Evolutionary conservation across 2,329 filamentous ascomycete species (phyloP), one percentile per base, ranked within the genome.

Genomic region (Pseudopyrenochaeta lycopersici): DNA sequence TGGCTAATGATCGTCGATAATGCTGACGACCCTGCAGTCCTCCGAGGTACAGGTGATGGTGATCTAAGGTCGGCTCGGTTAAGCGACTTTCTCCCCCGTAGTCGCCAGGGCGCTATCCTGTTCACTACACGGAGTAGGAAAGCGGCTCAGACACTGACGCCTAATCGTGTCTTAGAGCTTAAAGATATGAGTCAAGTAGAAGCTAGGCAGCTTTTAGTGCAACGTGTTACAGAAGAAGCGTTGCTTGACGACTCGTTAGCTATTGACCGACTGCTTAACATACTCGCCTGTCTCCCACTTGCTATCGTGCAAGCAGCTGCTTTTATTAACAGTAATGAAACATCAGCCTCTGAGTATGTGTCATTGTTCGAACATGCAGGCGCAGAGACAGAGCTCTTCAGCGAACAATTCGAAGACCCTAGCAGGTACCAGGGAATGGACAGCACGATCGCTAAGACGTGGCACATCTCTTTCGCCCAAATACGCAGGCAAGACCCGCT

Each of bases 261-360:
- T 4, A 38, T 21, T 11, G 41, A 17, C n/a, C n/a, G n/a, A 21
- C 39, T 58, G 23, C 36, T 55, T 10, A 35, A 47, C 14, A 38
- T 41, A 29, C 51, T 61, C 17, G 54, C 53, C 39, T 53, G 31
- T 20, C 59, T 62, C 41, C 57, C 57, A 11, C 57, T 60, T n/a
- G n/a, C n/a, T n/a, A n/a, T n/a, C n/a, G n/a, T n/a, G n/a, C n/a
- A n/a, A n/a, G n/a, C n/a, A n/a, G 36, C 36, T 9, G 17, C 36
- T 21, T 70, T 68, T 10, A 74, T 76, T 40, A 53, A 36, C 3
- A 45, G 54, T 29, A 40, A 56, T 35, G n/a, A 23, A 58, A 2
- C 17, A 21, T 17, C 23, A 38, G n/a, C 83, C 83, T 49, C 54
- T 82, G 3, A 44, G 67, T 1, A 18, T 49, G 9, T 10, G 54